phyloP scores from a whole-genome alignment of 495 filamentous ascomycete genomes.

The Lasiosphaeris hirsuta region DNA sequence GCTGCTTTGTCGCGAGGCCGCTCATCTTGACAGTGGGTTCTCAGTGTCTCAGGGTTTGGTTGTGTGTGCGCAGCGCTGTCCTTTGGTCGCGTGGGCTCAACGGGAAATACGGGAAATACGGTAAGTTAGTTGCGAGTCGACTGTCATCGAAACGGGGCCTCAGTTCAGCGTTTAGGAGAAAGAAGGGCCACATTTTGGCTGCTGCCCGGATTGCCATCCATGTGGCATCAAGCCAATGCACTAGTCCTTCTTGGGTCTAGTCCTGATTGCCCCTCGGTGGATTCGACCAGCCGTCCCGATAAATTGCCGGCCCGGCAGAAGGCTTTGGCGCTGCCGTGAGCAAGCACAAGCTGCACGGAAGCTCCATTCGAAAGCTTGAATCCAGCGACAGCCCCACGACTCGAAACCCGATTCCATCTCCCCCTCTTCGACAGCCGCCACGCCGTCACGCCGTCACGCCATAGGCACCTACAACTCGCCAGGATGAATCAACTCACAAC shows the following conservation, averaged over 20 bases:
- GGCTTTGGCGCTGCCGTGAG: not conserved
- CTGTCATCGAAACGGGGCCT: conserved; percentile 2
- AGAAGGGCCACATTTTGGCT: conserved; percentile 27
- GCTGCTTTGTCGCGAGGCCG: conserved; percentile 79
- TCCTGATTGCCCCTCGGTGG: conserved; percentile 10
- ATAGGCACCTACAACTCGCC: conserved; percentile 27
- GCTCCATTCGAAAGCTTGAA: conserved; percentile 7
- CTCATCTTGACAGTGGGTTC: conserved; percentile 58
- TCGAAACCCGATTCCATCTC: not conserved
- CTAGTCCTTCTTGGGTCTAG: conserved; percentile 20
- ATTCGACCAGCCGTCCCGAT: conserved; percentile 11
- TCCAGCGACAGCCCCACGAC: not conserved
- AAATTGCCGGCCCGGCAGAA: conserved; percentile 26
- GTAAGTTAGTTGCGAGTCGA: too few relatives aligned
- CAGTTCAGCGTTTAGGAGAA: conserved; percentile 22
- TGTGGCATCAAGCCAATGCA: conserved; percentile 29
- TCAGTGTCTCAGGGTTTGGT: not conserved
- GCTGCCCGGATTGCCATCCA: conserved; percentile 20
- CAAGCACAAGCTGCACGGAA: not conserved
- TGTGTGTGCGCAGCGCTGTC: not conserved
- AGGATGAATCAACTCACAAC: conserved; percentile 24
- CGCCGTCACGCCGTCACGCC: conserved; percentile 22
- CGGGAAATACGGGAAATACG: too few relatives aligned
- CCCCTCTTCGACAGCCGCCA: conserved; percentile 11
- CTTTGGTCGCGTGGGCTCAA: too few relatives aligned